These are phyloP conservation scores for Leccinum insolens DNA, from an alignment of 1,284 basidiomycete genomes.

Conservation along the genomic window DNA sequence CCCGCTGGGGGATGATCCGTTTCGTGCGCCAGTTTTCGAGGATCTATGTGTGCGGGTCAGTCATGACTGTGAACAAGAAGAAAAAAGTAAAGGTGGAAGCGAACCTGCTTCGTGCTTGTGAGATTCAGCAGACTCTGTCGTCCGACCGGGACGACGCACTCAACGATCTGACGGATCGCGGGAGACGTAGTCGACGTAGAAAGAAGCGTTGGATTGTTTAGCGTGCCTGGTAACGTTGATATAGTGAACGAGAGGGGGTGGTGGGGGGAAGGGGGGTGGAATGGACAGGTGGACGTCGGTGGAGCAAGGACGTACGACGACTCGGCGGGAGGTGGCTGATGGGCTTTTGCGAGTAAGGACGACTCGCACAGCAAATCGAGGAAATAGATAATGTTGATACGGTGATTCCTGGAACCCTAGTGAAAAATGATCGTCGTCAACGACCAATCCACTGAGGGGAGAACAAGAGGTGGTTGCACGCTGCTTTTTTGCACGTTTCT, in stretches of 20 bases:
- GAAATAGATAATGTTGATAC: slow-evolving; percentile 93
- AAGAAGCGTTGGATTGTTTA: too few relatives aligned
- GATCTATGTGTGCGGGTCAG: neutral
- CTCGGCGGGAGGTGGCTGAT: slow-evolving; percentile 27
- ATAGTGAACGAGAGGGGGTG: too few relatives aligned
- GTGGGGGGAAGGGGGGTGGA: neutral
- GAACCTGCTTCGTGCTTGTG: too few relatives aligned
- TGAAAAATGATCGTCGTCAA: neutral
- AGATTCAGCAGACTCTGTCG: too few relatives aligned
- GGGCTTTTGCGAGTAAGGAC: slow-evolving; percentile 68
- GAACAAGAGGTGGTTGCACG: neutral
- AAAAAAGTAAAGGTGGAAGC: neutral
- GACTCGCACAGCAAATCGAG: slow-evolving; percentile 87
- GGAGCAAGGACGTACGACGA: slow-evolving; percentile 16
- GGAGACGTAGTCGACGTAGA: too few relatives aligned
- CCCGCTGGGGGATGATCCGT: neutral
- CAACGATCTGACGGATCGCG: too few relatives aligned
- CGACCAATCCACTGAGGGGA: neutral
- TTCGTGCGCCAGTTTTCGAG: neutral
- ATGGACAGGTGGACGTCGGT: neutral
- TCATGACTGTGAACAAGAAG: neutral
- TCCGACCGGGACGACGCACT: too few relatives aligned
- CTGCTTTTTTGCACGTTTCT: too few relatives aligned
- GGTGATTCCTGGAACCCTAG: slow-evolving; percentile 82
- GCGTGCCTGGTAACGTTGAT: too few relatives aligned